phyloP scores from a whole-genome alignment of 2,329 filamentous ascomycete species.

The Metarhizium album region DNA sequence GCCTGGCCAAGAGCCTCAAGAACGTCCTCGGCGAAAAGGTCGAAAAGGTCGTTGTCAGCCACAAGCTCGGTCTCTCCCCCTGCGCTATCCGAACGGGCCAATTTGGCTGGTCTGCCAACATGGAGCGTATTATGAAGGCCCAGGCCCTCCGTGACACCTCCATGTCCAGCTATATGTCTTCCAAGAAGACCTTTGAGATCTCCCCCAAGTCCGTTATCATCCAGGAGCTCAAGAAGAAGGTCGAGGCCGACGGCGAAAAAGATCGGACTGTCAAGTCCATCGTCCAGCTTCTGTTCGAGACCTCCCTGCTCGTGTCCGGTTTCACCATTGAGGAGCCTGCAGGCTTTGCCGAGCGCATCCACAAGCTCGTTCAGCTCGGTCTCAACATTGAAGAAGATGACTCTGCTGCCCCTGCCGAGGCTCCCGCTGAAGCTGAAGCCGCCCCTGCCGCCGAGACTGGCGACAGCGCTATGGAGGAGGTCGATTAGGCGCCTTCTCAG shows the following conservation, averaged over 20 bases:
- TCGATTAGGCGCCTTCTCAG: constrained; percentile 59
- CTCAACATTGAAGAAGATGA: constrained; percentile 95
- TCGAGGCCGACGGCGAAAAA: constrained; percentile 93
- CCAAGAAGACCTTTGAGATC: constrained; percentile 99
- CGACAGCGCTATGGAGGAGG: constrained; percentile 99
- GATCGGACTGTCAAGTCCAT: constrained; percentile 99
- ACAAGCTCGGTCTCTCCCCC: constrained; percentile 91
- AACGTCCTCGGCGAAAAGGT: constrained; percentile 99
- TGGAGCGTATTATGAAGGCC: constrained; percentile 99
- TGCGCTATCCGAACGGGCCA: constrained; percentile 99
- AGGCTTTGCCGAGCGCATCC: constrained; percentile 95
- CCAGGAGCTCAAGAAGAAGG: constrained; percentile 99
- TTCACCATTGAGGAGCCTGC: constrained; percentile 99
- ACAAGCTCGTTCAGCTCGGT: constrained; percentile 97
- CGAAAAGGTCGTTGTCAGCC: constrained; percentile 98
- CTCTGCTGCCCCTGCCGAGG: constrained; percentile 53
- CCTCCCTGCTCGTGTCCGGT: constrained; percentile 92
- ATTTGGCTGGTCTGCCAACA: constrained; percentile 99
- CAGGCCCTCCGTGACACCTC: constrained; percentile 99
- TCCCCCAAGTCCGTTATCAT: constrained; percentile 97
- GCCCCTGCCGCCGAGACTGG: constrained; percentile 48
- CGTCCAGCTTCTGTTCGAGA: constrained; percentile 97
- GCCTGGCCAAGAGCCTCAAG: constrained; percentile 93
- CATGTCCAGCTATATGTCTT: constrained; percentile 99
- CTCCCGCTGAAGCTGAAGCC: constrained; percentile 51